Conservation (phyloP, 768 basidiomycete genomes). For the Russula sp. region DNA sequence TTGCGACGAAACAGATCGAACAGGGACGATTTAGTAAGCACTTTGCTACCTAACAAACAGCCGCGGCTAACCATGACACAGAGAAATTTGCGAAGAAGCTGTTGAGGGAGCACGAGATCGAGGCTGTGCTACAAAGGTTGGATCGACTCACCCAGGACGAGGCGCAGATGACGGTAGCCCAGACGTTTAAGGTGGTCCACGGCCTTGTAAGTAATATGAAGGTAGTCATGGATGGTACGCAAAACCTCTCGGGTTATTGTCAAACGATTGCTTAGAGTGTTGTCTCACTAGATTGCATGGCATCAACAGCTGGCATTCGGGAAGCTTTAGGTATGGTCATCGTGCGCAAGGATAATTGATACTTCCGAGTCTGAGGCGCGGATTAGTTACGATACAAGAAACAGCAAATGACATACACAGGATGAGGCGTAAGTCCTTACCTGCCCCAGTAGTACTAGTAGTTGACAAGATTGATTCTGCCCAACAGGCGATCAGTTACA, state of each 20-base stretch:
- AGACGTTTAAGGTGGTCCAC: neutral
- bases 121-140: neutral
- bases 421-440: neutral
- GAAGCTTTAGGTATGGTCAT: neutral
- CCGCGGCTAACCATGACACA: neutral
- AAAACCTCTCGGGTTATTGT: neutral
- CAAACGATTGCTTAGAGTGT: neutral
- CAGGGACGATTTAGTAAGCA: neutral
- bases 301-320: neutral
- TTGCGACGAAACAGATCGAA: neutral
- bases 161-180: neutral
- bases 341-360: neutral
- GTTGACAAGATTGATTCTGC: neutral
- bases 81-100: neutral
- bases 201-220: neutral
- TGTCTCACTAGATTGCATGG: neutral
- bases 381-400: neutral
- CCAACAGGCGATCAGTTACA: neutral
- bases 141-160: neutral
- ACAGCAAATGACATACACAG: neutral
- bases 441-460: neutral
- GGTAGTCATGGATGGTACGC: neutral
- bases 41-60: neutral
- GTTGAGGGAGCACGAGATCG: neutral
- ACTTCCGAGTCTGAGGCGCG: neutral